Evolutionary conservation across 2,329 filamentous ascomycete genomes (phyloP), one percentile per base, ranked within the genome.

Genomic region (Cercospora sesami): DNA sequence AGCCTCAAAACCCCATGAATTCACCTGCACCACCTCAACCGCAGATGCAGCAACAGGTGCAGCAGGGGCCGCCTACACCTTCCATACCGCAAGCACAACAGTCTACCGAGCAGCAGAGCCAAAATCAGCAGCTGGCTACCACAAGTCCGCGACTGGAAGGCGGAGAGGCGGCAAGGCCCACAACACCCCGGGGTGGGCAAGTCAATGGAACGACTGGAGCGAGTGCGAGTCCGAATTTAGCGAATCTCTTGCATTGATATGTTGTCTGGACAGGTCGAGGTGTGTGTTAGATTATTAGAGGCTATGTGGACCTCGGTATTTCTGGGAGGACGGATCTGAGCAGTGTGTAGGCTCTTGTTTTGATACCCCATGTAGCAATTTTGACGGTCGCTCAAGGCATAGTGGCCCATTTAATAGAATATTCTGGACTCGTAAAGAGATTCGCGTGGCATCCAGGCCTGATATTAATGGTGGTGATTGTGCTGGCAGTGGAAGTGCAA

Each of bases 201-300:
- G 67, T 65, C 18, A 74, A 73, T 58, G 72, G 72, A 10, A 64
- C 60, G 14, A 65, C 66, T 30, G 78, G 78, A 16, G 78, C 83
- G 14, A 84, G 82, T 68, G 82, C 82, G 12, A 83, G 81, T 69
- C 83, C 83, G 14, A 83, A 79, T 67, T 75, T 84, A 73, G 78
- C 80, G 64, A 84, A 84, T 72, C 71, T 84, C 67, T 73, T 84
- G 69, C 80, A 82, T 74, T 83, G 51, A 58, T 39, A 23, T 64
- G 21, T n/a, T 18, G 28, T n/a, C n/a, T 31, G 9, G 16, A 30
- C 23, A 26, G 30, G n/a, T 58, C 18, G 23, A 58, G 21, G 30
- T 58, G 48, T 57, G 53, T 30, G 53, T 28, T n/a, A 58, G 9
- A 5, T 58, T 18, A 21, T 30, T 58, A 14, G 53, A 58, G 53